Evolutionary conservation across 495 filamentous ascomycete genomes (phyloP), one percentile per base, ranked within the genome.

Genomic region (Hypoxylon intermedium): DNA sequence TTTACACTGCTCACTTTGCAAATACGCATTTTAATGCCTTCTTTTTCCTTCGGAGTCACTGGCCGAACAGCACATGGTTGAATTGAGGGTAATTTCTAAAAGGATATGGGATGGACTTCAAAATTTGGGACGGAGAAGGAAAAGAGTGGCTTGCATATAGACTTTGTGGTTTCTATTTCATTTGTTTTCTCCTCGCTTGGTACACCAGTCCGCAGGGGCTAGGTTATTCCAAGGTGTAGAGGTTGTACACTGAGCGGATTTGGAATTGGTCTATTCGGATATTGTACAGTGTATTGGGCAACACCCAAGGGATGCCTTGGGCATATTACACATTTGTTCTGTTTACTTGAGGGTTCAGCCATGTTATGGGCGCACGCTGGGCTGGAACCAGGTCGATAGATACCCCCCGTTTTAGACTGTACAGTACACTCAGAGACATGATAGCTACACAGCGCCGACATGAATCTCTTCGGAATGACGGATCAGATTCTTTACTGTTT

Each of bases 361-460:
- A 59, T 54, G 53, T 59, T 58, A 62, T 57, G 68, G 59, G 69
- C 65, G 69, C 67, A 62, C 60, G 67, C 74, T 76, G 72, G 77
- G 64, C 77, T 78, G 77, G 77, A 66, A 71, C 76, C 76, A 74
- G 71, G 68, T 75, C 64, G 63, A 72, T 76, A 75, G 73, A 79
- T 76, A 76, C 74, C 67, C 67, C 63, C 65, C 56, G 54, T 71
- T 77, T 77, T 77, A 76, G 73, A 75, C 72, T 76, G 75, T 78
- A 79, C 66, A 76, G 53, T 75, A 77, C 53, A 65, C 40, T 53
- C 67, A 77, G 71, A 75, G 63, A 71, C 64, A 74, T 56, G 68
- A 72, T 72, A 68, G 75, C 75, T 75, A 68, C 75, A 72, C 74
- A 73, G 74, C 74, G 61, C 71, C 59, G 48, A 60, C 50, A 64